These are phyloP conservation scores for Leishmania mexicana DNA, from an alignment of 208 protist species.

Conservation along the genomic window DNA sequence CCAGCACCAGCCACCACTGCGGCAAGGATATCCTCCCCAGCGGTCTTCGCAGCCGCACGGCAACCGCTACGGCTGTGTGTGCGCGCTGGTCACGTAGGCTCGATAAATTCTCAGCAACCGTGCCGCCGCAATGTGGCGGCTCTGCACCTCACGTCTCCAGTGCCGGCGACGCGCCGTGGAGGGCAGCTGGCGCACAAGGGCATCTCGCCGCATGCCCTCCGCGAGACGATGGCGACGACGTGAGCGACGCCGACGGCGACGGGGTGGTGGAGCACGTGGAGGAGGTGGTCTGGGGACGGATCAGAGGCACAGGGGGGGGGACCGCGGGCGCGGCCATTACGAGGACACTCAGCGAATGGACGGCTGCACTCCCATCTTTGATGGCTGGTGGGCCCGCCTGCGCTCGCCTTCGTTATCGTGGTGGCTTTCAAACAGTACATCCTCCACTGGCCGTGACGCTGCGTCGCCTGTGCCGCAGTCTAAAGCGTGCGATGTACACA, in stretches of 20 bases:
- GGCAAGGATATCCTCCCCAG: background rate
- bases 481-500: background rate
- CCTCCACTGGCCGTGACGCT: background rate
- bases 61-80: background rate
- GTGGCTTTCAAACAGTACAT: background rate
- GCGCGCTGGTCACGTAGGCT: background rate
- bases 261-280: background rate
- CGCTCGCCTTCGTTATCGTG: background rate
- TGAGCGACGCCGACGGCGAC: background rate
- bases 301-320: background rate
- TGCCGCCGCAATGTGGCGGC: background rate
- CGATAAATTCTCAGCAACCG: background rate
- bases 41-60: background rate
- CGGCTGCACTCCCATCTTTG: background rate
- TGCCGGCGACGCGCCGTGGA: background rate
- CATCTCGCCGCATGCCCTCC: background rate
- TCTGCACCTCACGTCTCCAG: background rate
- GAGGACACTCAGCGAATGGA: background rate
- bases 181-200: background rate
- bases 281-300: conserved; percentile 1
- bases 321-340: background rate
- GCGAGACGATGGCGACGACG: background rate
- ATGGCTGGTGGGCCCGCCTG: too few relatives aligned
- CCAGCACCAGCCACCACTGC: background rate
- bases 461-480: background rate